Percentiles rank a stretch among this genome's conserved stretches.
phyloP scores from a whole-genome alignment of 257 asterid species.

The Solanum chiquidenum region DNA sequence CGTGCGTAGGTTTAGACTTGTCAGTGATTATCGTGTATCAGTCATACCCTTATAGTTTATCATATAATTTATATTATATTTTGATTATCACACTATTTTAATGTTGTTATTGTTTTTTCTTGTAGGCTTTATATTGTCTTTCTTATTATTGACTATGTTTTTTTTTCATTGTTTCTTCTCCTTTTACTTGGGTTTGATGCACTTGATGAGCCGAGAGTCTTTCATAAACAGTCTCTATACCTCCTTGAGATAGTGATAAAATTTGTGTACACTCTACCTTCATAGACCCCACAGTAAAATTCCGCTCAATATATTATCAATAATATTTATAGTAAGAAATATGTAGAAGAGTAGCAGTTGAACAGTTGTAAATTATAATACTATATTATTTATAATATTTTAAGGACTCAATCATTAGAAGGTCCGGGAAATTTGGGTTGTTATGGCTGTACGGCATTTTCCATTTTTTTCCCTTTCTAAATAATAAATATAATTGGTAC shows the following conservation, averaged over 20 bases:
- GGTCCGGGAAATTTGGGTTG: neutral
- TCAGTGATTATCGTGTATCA: neutral
- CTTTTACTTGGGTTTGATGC: neutral
- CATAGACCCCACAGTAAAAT: neutral
- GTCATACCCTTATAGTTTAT: neutral
- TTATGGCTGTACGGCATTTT: conserved; percentile 1
- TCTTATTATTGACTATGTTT: too few relatives aligned
- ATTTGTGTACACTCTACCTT: rapidly evolving
- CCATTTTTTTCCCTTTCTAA: neutral
- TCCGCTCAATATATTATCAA: neutral
- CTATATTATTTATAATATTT: neutral
- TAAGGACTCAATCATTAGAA: neutral
- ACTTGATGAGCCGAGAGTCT: neutral
- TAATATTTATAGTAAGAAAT: neutral
- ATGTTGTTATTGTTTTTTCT: too few relatives aligned
- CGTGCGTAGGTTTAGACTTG: neutral
- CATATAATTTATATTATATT: neutral
- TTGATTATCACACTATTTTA: too few relatives aligned
- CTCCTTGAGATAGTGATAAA: rapidly evolving
- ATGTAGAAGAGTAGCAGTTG: neutral
- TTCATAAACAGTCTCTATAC: too few relatives aligned
- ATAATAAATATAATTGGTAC: neutral
- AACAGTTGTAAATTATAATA: neutral
- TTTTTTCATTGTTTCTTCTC: neutral
- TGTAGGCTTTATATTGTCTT: neutral